Evolutionary conservation across 139 green algal species (phyloP).

Genomic region (Asterochloris sp.): DNA sequence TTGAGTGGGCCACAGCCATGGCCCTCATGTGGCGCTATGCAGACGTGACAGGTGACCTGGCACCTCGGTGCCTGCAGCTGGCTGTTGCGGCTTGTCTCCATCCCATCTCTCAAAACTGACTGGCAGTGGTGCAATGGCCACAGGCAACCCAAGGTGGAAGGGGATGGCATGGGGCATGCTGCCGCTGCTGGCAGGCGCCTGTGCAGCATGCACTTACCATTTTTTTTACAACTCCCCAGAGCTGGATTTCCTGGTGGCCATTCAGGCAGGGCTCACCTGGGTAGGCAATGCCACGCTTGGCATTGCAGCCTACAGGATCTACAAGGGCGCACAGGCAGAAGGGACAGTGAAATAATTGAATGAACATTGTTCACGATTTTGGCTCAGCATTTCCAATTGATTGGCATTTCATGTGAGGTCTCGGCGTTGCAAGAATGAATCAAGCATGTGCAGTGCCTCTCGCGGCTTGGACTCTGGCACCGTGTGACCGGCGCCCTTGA

Average conservation of each 20-base stretch:
- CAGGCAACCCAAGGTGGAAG: slow-evolving; percentile 72
- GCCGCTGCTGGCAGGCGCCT: slow-evolving; percentile 70
- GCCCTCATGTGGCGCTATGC: slow-evolving; percentile 84
- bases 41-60: slow-evolving; percentile 49
- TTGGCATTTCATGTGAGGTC: no score
- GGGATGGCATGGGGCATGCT: slow-evolving; percentile 92
- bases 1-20: slow-evolving; percentile 88
- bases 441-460: neutral
- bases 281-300: slow-evolving; percentile 70
- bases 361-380: neutral
- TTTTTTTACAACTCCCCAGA: slow-evolving; percentile 86
- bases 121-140: neutral
- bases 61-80: neutral
- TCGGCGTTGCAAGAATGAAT: neutral
- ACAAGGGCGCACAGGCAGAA: slow-evolving; percentile 33
- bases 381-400: neutral
- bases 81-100: neutral
- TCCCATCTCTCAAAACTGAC: neutral
- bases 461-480: slow-evolving; percentile 4
- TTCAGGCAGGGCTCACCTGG: slow-evolving; percentile 70
- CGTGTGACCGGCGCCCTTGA: slow-evolving; percentile 9
- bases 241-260: slow-evolving; percentile 71
- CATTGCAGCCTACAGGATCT: slow-evolving; percentile 79
- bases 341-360: neutral
- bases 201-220: slow-evolving; percentile 89